These are phyloP conservation scores for Pharus latifolius DNA, from an alignment of 176 grass and related monocot genomes.

Conservation along the genomic window DNA sequence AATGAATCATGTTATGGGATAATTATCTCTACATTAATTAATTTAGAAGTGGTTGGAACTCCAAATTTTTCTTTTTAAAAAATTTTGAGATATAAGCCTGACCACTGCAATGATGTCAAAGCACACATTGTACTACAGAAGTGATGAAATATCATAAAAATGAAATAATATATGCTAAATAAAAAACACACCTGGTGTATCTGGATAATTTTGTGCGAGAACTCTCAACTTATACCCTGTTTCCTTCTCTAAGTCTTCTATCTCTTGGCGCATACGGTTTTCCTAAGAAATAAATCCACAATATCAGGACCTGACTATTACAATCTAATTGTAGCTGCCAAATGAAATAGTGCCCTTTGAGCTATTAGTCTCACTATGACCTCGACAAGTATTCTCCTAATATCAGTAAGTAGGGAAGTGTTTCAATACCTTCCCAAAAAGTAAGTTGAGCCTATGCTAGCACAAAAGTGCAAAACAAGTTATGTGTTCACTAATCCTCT, in stretches of 20 bases:
- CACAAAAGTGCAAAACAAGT: too few species aligned
- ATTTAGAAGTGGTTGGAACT: too few species aligned
- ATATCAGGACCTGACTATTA: neutral
- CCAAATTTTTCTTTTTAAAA: neutral
- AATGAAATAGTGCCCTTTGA: neutral
- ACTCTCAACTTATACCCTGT: slow-evolving; percentile 87
- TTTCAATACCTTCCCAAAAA: too few species aligned
- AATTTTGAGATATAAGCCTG: neutral
- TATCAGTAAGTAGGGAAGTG: too few species aligned
- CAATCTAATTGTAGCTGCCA: neutral
- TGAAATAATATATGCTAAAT: neutral
- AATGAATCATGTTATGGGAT: neutral
- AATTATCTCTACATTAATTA: too few species aligned
- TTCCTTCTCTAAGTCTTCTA: slow-evolving; percentile 86
- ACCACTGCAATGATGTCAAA: neutral
- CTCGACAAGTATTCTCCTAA: neutral
- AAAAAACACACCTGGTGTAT: slow-evolving; percentile 66
- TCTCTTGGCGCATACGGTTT: slow-evolving; percentile 59
- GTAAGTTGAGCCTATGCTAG: too few species aligned
- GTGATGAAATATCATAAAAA: neutral
- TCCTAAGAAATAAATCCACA: slow-evolving; percentile 40
- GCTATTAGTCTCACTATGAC: neutral
- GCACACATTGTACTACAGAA: neutral
- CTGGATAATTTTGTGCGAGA: slow-evolving; percentile 93
- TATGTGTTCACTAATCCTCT: too few species aligned